Evolutionary conservation across 2,329 filamentous ascomycete genomes (phyloP), one percentile per base, ranked within the genome.

Genomic region (Pyrenophora teres): DNA sequence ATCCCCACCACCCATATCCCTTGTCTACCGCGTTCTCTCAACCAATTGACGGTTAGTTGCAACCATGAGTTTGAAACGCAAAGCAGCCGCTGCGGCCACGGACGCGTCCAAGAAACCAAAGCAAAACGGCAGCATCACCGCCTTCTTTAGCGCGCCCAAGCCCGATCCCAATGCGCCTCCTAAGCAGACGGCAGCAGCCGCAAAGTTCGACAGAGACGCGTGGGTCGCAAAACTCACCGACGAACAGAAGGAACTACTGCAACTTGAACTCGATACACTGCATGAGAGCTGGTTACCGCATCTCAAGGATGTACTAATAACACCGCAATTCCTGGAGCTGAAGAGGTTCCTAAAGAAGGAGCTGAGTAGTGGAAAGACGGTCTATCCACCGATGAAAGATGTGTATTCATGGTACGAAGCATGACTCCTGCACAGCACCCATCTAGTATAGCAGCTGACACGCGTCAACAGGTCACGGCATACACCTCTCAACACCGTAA

Each of bases 231-330:
- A 84, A 50, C 80, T 99, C 57, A 92, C 84, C 0, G 75, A 83
- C 0, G 94, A 99, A 77, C 90, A 97, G 74, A 90, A 85, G 69
- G 81, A 87, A 45, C 80, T 97, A 40, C 81, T 99, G 41, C 81
- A 89, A 68, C 82, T 99, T 35, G 94, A 99, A 77, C 96, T 99
- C 62, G 86, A 95, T 38, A 97, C 92, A 0, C 78, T 99, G 54
- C 84, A 97, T 70, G 89, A 92, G 54, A 95, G 88, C 77, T 99
- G 94, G 93, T 80, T 99, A 56, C 86, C 87, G 13, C 86, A 89
- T 59, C 81, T 99, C 52, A 96, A 95, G 73, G 91, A 96, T 56
- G 92, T 97, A 62, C 78, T 99, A 35, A 78, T 85, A 1, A 87
- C 81, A 51, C 85, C 86, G 19, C 87, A 92, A 52, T 99, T 99